Base-by-base conservation (phyloP, 208 protist genomes). In the Zelonia costaricensis region DNA sequence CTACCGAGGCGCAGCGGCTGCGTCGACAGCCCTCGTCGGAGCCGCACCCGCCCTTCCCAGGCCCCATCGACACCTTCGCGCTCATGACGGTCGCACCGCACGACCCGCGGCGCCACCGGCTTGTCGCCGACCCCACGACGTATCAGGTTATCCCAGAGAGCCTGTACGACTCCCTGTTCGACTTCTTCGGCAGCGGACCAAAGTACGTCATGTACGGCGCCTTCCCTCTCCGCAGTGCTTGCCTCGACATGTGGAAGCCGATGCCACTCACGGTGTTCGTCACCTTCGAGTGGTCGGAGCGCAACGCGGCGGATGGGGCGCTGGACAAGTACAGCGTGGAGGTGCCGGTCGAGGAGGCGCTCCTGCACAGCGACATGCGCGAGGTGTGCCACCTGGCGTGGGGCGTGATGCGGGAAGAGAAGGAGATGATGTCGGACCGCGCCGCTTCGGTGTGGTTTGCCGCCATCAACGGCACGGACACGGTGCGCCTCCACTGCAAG, bases 121-220 rank as follows among this genome's bases (percentile, higher is more conserved):
- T 86, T 38, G 42, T 70, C 4, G 33, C 51, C 1, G 64, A 76
- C 48, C 43, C 55, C 1, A 51, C 45, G 12, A 48, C 31, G 31
- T 74, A 62, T 39, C 82, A 93, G 54, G 78, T 91, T 20, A 71
- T 94, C 31, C 84, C 88, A 15, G 82, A 88, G 52, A 68, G 75
- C 33, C 61, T 94, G 8, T 94, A 86, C 60, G 69, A 89, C 42
- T 67, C 76, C 20, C 57, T 89, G 23, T 74, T 64, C 40, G 55
- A 61, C 30, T 62, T 72, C 31, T 94, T 94, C 49, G 88, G 82
- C 12, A 51, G 75, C 13, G 88, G 88, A 0, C 82, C 84, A 28
- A 81, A 83, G 66, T 89, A 88, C 65, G 59, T 76, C 12, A 52
- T 76, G 25, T 78, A 75, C 38, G 88, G 80, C 33, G 22, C 35